Evolutionary conservation across 129 eudicot species (phyloP), one percentile per base, ranked within the genome.

Genomic region (Lonicera japonica): DNA sequence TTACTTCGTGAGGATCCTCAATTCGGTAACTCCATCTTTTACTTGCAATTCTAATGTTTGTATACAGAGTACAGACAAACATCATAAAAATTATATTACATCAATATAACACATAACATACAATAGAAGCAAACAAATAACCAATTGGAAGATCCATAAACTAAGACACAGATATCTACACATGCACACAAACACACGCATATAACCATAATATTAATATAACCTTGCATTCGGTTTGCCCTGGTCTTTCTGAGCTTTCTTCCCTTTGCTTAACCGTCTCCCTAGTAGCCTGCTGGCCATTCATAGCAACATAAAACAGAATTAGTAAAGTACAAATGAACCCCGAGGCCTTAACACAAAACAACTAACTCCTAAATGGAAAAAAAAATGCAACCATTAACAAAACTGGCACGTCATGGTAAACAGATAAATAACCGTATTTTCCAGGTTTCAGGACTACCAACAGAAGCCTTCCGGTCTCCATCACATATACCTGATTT

Each of bases 141-240:
- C 36, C 2, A 29, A 29, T 29, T 29, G 36, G 36, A 2, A n/a
- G 2, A 29, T 29, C 36, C 36, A 29, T 29, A 29, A 29, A 29
- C 36, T 29, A 29, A 29, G 36, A 29, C 4, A 6, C 36, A 29
- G 2, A 29, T 29, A 29, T 29, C 36, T 29, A 29, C 2, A 29
- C 36, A 29, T 29, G 2, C 36, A 29, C 36, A 29, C 36, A 29
- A 29, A 29, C 6, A 29, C 36, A 29, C 36, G 36, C 36, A 29
- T 29, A 29, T 1, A 29, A 29, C 16, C 50, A 43, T 43, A 43
- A 43, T 43, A 43, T 43, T 11, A 43, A 43, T 38, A 38, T 17
- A 65, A 90, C 97, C 97, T 86, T 86, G 97, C 97, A 86, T 55
- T 86, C 97, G 57, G 77, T 73, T 73, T 74, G 90, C 64, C 74